phyloP scores from a whole-genome alignment of 139 green algal species.

The Coelastrella sp. region DNA sequence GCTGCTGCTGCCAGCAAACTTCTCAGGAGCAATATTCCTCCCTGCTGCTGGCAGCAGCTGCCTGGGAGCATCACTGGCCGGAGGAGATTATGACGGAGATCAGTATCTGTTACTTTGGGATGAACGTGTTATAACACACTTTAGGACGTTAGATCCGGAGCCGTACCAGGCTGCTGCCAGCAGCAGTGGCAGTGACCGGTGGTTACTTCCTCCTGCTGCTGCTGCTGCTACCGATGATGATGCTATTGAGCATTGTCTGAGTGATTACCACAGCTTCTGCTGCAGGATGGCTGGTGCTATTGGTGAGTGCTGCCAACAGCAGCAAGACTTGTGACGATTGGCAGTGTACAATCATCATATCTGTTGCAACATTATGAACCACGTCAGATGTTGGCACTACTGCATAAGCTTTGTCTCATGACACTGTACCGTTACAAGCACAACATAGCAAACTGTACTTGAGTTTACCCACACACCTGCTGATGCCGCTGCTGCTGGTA shows the following conservation, averaged over 20 bases:
- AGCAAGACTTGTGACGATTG: background rate
- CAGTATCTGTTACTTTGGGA: slow-evolving; percentile 34
- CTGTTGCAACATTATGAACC: too few species aligned
- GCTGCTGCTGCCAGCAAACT: background rate
- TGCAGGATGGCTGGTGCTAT: background rate
- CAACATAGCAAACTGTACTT: too few species aligned
- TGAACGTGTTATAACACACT: background rate
- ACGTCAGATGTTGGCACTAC: too few species aligned
- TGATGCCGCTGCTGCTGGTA: too few species aligned
- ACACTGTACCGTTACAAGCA: too few species aligned
- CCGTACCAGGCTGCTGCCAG: background rate
- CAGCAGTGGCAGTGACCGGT: background rate
- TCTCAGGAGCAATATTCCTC: slow-evolving; percentile 8
- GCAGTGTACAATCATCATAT: too few species aligned
- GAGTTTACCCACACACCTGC: too few species aligned
- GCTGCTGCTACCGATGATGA: background rate
- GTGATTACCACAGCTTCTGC: slow-evolving; percentile 12
- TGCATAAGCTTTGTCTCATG: too few species aligned
- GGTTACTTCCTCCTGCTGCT: too few species aligned
- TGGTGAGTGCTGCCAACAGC: background rate
- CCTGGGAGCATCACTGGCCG: background rate
- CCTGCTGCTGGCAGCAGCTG: slow-evolving; percentile 17
- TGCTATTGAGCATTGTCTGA: background rate
- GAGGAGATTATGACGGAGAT: slow-evolving; percentile 27
- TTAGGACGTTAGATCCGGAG: background rate